Conservation (phyloP, 164 flowering plant genomes). For the Taxillus chinensis region DNA sequence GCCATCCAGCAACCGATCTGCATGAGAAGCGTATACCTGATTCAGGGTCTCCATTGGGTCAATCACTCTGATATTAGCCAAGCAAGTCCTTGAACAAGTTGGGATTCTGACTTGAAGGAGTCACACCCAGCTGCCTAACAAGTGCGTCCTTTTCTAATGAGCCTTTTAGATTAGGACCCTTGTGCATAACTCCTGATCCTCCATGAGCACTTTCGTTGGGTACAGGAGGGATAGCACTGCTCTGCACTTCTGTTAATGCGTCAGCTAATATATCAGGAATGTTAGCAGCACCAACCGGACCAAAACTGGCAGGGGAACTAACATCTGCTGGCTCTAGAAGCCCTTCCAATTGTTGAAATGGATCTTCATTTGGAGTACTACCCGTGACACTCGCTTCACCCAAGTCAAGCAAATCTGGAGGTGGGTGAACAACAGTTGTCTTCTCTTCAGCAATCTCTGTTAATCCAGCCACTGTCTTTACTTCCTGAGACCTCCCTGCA, state of each 20-base stretch:
- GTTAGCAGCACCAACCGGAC: slow-evolving; percentile 18
- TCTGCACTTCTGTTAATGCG: slow-evolving; percentile 20
- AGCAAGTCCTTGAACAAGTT: slow-evolving; percentile 86
- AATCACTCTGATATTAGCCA: slow-evolving; percentile 26
- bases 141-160: slow-evolving; percentile 78
- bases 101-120: slow-evolving; percentile 76
- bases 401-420: slow-evolving; percentile 83
- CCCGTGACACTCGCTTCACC: slow-evolving; percentile 40
- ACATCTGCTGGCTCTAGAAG: slow-evolving; percentile 44
- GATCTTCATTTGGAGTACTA: slow-evolving; percentile 41
- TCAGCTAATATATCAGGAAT: slow-evolving; percentile 46
- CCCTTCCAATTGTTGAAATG: slow-evolving; percentile 84
- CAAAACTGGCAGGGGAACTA: slow-evolving; percentile 15
- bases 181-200: slow-evolving; percentile 23
- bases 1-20: too few species aligned
- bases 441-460: slow-evolving; percentile 22
- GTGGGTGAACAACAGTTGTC: slow-evolving; percentile 35
- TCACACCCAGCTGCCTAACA: slow-evolving; percentile 90
- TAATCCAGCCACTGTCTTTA: slow-evolving; percentile 15
- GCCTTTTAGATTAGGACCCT: slow-evolving; percentile 65
- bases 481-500: slow-evolving; percentile 22
- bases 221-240: slow-evolving; percentile 9
- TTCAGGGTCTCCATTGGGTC: too few species aligned
- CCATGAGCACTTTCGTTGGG: slow-evolving; percentile 13
- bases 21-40: too few species aligned